Evolutionary conservation across 129 eudicot species (phyloP), one percentile per base, ranked within the genome.

Genomic region (Tagetes erecta): DNA sequence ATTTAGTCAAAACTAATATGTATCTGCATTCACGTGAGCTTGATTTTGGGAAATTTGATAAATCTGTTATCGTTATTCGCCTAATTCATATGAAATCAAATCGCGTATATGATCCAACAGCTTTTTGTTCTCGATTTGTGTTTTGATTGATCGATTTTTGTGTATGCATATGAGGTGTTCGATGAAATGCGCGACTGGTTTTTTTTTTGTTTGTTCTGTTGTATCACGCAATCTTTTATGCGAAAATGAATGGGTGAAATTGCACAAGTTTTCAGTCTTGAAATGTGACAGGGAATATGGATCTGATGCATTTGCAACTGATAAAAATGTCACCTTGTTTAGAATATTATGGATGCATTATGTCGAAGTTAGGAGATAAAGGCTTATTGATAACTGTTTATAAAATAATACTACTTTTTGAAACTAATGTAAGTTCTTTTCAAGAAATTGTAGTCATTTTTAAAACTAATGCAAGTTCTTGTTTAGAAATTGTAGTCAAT

Each of bases 321-420:
- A 59, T 57, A 40, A 57, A 72, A 8, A 41, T 33, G 40, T 58
- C 67, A 6, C 14, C 11, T 71, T 55, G 12, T 72, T 40, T 10
- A 41, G 67, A 40, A 75, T 75, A 64, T 75, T 64, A 5, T 75
- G 62, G 51, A 33, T 45, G 14, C 49, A 62, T 27, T 33, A 33
- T 12, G 68, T 57, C 10, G 12, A 72, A 58, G 33, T 34, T 42
- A 58, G 53, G 77, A 41, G 44, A 73, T 59, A 57, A 72, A 44
- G 68, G 59, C 69, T 58, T 59, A 73, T 45, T 45, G 50, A 7
- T 45, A 45, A 6, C 11, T 45, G 2, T 45, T 45, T 45, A 0
- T 40, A 2, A 40, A 40, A 40, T 11, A 2, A 45, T 45, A 45
- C 50, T 45, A 8, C 13, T 45, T 45, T 45, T 45, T 20, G 27